Percentiles rank a stretch among this genome's conserved stretches.
phyloP scores from a whole-genome alignment of 176 grass and related monocot species.

The Carex parvula region DNA sequence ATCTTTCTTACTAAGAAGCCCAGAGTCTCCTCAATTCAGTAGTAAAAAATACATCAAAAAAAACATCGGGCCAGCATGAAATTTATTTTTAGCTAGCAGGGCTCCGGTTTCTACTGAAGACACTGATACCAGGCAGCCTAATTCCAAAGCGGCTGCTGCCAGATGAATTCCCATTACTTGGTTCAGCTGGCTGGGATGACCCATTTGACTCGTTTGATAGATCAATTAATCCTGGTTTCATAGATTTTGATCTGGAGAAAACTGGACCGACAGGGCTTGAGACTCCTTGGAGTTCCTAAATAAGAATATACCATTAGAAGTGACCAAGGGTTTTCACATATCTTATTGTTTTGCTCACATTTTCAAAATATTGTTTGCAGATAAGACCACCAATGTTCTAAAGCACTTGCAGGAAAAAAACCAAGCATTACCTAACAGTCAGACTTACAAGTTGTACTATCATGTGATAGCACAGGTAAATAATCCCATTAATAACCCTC shows the following conservation, averaged over 20 bases:
- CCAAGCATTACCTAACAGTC: background rate
- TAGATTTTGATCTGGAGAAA: conserved; percentile 18
- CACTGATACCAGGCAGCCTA: conserved; percentile 20
- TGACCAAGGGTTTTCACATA: background rate
- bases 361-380: background rate
- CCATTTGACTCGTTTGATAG: conserved; percentile 18
- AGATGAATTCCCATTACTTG: conserved; percentile 4
- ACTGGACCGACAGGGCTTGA: background rate
- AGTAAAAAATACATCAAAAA: background rate
- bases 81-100: conserved; percentile 13
- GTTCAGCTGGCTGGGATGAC: conserved; percentile 15
- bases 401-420: background rate
- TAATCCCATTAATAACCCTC: background rate
- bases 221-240: conserved; percentile 24
- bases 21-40: background rate
- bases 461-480: background rate
- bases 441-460: background rate
- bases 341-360: background rate
- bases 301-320: background rate
- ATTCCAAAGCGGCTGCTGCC: conserved; percentile 14
- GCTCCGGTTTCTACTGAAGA: conserved; percentile 24
- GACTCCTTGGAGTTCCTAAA: conserved; percentile 25
- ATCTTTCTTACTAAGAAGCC: conserved; percentile 2
- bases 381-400: background rate
- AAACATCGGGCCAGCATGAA: background rate